A percentile compares a stretch with the other conserved stretches of the same genome.
These are phyloP conservation scores for Neurospora intermedia DNA, from an alignment of 495 filamentous ascomycete species.

Conservation along the genomic window DNA sequence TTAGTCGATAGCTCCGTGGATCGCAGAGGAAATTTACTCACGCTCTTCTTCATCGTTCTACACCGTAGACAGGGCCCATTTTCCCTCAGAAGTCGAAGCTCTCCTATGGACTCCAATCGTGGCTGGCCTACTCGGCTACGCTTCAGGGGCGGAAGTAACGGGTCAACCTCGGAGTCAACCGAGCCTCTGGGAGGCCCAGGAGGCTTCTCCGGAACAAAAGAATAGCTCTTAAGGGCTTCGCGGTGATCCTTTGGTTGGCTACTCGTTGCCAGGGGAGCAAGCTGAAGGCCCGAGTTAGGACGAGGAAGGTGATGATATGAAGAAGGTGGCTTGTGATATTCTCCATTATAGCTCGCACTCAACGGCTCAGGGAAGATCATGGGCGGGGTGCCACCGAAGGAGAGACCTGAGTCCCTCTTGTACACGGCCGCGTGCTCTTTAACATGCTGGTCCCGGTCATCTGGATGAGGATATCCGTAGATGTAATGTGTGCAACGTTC, in stretches of 20 bases:
- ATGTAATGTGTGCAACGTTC: conserved; percentile 42
- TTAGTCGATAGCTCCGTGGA: conserved; percentile 1
- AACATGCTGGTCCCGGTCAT: conserved; percentile 37
- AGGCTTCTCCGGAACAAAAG: conserved; percentile 30
- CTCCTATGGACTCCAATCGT: conserved; percentile 38
- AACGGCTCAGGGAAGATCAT: conserved; percentile 27
- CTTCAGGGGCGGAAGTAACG: conserved; percentile 38
- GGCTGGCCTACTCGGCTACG: conserved; percentile 37
- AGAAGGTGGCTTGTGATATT: conserved; percentile 24
- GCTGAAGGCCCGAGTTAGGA: conserved; percentile 24
- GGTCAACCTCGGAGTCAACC: conserved; percentile 38
- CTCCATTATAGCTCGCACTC: conserved; percentile 20
- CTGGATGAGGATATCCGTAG: conserved; percentile 35
- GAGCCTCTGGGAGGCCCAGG: conserved; percentile 26
- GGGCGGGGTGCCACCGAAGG: conserved; percentile 27
- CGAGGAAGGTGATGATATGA: conserved; percentile 28
- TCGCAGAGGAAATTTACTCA: conserved; percentile 14
- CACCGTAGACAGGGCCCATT: conserved; percentile 37
- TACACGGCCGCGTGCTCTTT: conserved; percentile 29
- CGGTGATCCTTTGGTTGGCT: conserved; percentile 32
- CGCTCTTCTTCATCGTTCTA: conserved; percentile 29
- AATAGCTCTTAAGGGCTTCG: conserved; percentile 33
- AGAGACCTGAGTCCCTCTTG: conserved; percentile 36
- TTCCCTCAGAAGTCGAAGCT: conserved; percentile 35
- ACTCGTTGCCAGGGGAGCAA: conserved; percentile 27